A percentile compares a stretch with the other conserved stretches of the same genome.
Evolutionary conservation across 1,284 basidiomycete species (phyloP).

Genomic region (Acaromyces ingoldii): DNA sequence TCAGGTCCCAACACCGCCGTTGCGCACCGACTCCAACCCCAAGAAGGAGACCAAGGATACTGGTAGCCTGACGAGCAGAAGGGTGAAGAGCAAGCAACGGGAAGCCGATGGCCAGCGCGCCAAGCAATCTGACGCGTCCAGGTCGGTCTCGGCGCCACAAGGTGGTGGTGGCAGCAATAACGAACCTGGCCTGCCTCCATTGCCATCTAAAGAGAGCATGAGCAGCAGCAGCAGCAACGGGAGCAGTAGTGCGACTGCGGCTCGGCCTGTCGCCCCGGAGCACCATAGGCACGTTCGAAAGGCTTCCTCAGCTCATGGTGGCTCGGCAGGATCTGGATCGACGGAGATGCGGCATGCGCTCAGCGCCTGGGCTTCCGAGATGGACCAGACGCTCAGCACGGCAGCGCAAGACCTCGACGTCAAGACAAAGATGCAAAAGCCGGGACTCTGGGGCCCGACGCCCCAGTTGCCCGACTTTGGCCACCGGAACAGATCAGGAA

Average conservation of each 20-base stretch:
- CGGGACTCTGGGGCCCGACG: slow-evolving; percentile 26
- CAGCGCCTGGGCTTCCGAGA: slow-evolving; percentile 26
- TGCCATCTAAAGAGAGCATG: too few species aligned
- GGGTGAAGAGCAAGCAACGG: too few species aligned
- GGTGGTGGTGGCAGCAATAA: too few species aligned
- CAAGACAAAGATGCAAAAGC: slow-evolving; percentile 14
- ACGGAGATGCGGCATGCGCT: slow-evolving; percentile 18
- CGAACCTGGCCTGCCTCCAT: too few species aligned
- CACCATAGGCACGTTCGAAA: background rate
- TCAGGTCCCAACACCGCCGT: background rate
- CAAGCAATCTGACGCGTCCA: too few species aligned
- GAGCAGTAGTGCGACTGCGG: too few species aligned
- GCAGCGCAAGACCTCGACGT: slow-evolving; percentile 14
- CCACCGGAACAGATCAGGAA: slow-evolving; percentile 18
- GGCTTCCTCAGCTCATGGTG: background rate
- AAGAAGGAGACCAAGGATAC: background rate
- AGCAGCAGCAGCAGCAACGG: too few species aligned
- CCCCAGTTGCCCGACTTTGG: slow-evolving; percentile 29
- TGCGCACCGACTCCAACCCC: background rate
- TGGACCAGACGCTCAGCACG: slow-evolving; percentile 31
- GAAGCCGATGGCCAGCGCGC: too few species aligned
- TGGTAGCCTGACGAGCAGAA: too few species aligned
- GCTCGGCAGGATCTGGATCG: background rate
- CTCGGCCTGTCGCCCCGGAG: too few species aligned
- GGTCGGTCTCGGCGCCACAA: too few species aligned